Evolutionary conservation across 495 filamentous ascomycete species (phyloP).

Genomic region (Penicillium lagena): DNA sequence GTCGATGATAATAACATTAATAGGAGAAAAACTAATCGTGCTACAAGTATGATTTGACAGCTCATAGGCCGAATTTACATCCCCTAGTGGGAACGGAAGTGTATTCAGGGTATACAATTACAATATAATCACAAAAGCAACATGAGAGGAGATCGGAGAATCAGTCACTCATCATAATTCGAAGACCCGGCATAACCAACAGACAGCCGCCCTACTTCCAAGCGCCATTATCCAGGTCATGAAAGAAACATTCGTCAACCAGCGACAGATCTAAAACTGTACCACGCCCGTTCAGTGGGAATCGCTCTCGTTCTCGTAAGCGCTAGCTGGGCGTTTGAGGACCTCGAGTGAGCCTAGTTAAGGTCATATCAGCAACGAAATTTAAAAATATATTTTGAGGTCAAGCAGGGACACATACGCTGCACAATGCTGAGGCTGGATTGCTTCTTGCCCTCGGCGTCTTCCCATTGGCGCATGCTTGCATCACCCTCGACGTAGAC

Average conservation of each 20-base stretch:
- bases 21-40: no score
- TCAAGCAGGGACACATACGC: constrained; percentile 46
- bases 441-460: constrained; percentile 55
- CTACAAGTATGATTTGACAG: no score
- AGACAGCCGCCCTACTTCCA: not conserved
- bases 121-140: constrained; percentile 20
- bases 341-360: constrained; percentile 54
- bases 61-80: not conserved
- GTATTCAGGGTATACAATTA: constrained; percentile 28
- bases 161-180: no score
- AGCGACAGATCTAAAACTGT: constrained; percentile 1
- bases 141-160: not conserved
- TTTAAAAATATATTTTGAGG: not conserved
- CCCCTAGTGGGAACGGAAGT: constrained; percentile 3
- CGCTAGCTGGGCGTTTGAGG: constrained; percentile 37
- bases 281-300: constrained; percentile 7
- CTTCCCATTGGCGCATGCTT: constrained; percentile 51
- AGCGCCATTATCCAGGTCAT: not conserved
- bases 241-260: not conserved
- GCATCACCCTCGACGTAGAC: constrained; percentile 72
- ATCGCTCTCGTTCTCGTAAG: constrained; percentile 4
- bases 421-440: constrained; percentile 59
- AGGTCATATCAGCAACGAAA: not conserved
- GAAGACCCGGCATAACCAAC: no score
- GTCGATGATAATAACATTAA: no score